Percentiles rank a stretch among this genome's conserved stretches.
Evolutionary conservation across 306 rosid species (phyloP).

Genomic region (Betula pendula): DNA sequence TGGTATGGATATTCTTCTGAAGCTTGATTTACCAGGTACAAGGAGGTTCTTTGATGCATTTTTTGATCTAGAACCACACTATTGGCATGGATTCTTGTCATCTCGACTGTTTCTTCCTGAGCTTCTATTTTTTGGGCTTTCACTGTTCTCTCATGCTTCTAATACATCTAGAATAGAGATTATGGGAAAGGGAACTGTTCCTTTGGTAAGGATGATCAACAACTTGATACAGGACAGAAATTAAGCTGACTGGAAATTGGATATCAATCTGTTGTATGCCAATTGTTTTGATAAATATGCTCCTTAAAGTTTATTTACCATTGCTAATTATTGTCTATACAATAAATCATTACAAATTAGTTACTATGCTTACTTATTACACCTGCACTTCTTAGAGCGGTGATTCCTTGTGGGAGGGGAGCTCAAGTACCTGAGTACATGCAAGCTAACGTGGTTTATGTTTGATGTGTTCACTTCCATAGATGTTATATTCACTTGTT

Average conservation of each 20-base stretch:
- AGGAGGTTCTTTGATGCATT: constrained; percentile 88
- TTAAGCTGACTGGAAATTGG: constrained; percentile 35
- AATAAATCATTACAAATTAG: not conserved
- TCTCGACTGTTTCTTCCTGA: constrained; percentile 93
- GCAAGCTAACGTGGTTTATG: not conserved
- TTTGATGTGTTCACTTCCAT: constrained; percentile 12
- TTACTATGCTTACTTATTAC: constrained; percentile 11
- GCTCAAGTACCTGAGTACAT: constrained; percentile 11
- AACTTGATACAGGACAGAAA: constrained; percentile 83
- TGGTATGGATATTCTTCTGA: constrained; percentile 91
- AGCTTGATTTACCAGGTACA: constrained; percentile 87
- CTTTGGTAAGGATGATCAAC: constrained; percentile 87
- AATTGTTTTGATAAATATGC: constrained; percentile 33
- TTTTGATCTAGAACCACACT: constrained; percentile 89
- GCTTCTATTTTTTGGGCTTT: constrained; percentile 70
- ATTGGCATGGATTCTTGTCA: constrained; percentile 97
- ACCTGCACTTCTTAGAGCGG: constrained; percentile 12
- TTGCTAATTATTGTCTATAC: constrained; percentile 28
- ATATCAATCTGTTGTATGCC: constrained; percentile 44
- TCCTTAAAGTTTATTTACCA: constrained; percentile 32
- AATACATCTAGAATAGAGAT: constrained; percentile 84
- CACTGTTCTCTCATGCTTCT: constrained; percentile 91
- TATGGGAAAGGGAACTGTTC: constrained; percentile 94
- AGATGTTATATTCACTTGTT: not conserved
- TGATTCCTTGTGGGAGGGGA: constrained; percentile 9